Evolutionary conservation across 2,329 filamentous ascomycete genomes (phyloP).

Genomic region (Fusarium buharicum): DNA sequence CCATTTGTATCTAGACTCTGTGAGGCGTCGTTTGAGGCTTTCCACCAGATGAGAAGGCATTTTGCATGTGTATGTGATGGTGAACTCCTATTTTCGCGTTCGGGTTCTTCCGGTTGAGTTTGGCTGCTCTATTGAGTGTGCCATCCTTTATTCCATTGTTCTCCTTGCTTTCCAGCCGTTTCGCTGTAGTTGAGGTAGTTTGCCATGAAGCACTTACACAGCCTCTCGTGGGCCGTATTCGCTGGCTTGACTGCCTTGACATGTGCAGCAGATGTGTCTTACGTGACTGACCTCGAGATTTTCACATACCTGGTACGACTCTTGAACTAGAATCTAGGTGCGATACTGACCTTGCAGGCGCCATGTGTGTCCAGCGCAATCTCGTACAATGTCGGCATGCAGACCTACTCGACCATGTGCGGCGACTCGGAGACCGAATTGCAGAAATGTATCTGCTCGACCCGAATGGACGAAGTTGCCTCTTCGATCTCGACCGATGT

Average conservation of each 20-base stretch:
- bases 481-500: slow-evolving; percentile 54
- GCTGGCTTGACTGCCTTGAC: slow-evolving; percentile 14
- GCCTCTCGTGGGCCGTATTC: slow-evolving; percentile 20
- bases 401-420: slow-evolving; percentile 56
- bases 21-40: slow-evolving; percentile 32
- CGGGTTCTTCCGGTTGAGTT: slow-evolving; percentile 14
- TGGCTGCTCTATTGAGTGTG: slow-evolving; percentile 10
- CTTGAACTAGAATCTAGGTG: neutral
- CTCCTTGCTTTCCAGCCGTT: neutral
- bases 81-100: slow-evolving; percentile 12
- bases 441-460: slow-evolving; percentile 64
- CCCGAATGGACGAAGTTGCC: slow-evolving; percentile 53
- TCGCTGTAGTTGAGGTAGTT: neutral
- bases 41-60: slow-evolving; percentile 28
- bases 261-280: slow-evolving; percentile 48
- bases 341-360: slow-evolving; percentile 51
- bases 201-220: slow-evolving; percentile 40
- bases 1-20: slow-evolving; percentile 32
- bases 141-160: slow-evolving; percentile 7
- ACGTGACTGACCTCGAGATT: slow-evolving; percentile 58
- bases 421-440: slow-evolving; percentile 56
- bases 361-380: slow-evolving; percentile 61
- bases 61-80: slow-evolving; percentile 14
- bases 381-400: slow-evolving; percentile 55
- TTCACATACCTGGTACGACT: slow-evolving; percentile 54